A percentile compares a stretch with the other conserved stretches of the same genome.
phyloP scores from a whole-genome alignment of 192 early-diverging fungal species.

The Coemansia sp. region DNA sequence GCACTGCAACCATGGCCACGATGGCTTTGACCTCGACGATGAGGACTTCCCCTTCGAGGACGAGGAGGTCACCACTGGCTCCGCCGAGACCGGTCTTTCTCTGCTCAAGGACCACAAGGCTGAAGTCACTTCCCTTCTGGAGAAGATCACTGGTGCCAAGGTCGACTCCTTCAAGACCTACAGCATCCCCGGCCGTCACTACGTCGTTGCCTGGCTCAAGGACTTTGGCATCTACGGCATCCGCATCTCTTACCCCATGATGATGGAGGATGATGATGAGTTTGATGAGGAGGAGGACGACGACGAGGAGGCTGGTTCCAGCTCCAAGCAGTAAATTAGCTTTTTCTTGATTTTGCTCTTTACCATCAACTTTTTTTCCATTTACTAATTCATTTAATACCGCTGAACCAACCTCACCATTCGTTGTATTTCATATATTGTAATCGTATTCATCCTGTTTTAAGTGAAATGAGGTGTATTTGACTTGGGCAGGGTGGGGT shows the following conservation, averaged over 20 bases:
- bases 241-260: constrained; percentile 50
- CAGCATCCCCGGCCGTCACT: constrained; percentile 51
- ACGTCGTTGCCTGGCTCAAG: constrained; percentile 49
- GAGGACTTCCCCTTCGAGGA: constrained; percentile 46
- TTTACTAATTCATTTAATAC: no score
- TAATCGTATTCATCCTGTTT: no score
- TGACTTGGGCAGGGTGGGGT: no score
- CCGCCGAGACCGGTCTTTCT: constrained; percentile 30
- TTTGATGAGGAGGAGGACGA: constrained; percentile 21
- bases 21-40: constrained; percentile 13
- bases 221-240: constrained; percentile 49
- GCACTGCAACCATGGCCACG: constrained; percentile 39
- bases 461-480: no score
- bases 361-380: no score
- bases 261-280: constrained; percentile 37
- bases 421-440: no score
- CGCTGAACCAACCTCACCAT: no score
- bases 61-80: constrained; percentile 18
- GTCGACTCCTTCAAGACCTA: constrained; percentile 50
- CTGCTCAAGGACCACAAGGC: constrained; percentile 41
- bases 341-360: background rate
- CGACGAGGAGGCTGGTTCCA: constrained; percentile 11
- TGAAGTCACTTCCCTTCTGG: constrained; percentile 25
- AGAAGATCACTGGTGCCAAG: constrained; percentile 37
- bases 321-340: background rate